Conservation (phyloP, 257 asterid species). For the Dorcoceras hygrometricum region DNA sequence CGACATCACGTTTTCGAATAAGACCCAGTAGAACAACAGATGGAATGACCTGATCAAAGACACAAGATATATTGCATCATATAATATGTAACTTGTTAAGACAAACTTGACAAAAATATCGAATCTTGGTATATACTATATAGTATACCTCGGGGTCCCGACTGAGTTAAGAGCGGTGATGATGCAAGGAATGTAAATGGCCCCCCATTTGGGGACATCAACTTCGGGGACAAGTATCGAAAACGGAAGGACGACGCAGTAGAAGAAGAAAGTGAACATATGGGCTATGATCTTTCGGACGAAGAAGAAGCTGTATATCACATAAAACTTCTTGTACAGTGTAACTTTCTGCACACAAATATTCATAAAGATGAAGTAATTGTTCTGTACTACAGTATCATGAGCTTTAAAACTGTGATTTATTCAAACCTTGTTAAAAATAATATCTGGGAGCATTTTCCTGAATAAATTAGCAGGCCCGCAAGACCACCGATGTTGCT, state of each 20-base stretch:
- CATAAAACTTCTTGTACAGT: conserved; percentile 79
- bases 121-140: neutral
- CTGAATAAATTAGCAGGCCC: conserved; percentile 95
- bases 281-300: conserved; percentile 93
- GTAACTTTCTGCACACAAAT: conserved; percentile 61
- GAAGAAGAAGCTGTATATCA: conserved; percentile 97
- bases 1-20: conserved; percentile 74
- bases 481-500: conserved; percentile 98
- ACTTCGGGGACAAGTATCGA: conserved; percentile 53
- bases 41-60: conserved; percentile 48
- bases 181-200: conserved; percentile 48
- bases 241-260: conserved; percentile 48
- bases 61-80: neutral
- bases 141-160: conserved; percentile 60
- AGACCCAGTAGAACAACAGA: conserved; percentile 56
- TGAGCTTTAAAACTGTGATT: too few species aligned
- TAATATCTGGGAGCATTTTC: conserved; percentile 86
- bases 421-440: conserved; percentile 60
- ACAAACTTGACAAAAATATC: neutral
- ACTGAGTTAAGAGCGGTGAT: conserved; percentile 58
- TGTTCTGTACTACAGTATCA: neutral
- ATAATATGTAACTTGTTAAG: too few species aligned
- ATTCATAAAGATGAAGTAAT: neutral
- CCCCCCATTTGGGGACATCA: conserved; percentile 35
- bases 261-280: conserved; percentile 73